These are phyloP conservation scores for Aureobasidium melanogenum DNA, from an alignment of 2,329 filamentous ascomycete species.

Conservation along the genomic window DNA sequence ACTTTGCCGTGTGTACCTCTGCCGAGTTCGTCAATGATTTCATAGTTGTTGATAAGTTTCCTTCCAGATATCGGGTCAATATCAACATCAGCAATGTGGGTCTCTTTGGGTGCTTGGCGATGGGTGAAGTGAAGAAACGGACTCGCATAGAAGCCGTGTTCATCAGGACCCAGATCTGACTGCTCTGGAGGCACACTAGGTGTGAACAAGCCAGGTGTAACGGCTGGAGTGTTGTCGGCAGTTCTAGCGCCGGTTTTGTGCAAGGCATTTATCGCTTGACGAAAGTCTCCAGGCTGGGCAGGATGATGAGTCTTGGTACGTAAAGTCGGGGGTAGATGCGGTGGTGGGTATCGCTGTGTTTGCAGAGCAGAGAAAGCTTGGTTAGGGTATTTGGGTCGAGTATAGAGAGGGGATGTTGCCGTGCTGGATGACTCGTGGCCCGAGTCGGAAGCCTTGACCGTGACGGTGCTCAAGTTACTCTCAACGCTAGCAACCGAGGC, in stretches of 20 bases:
- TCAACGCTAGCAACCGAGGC: conserved; percentile 34
- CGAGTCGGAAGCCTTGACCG: conserved; percentile 23
- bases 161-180: conserved; percentile 23
- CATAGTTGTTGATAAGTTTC: conserved; percentile 96
- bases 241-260: conserved; percentile 33
- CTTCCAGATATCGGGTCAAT: conserved; percentile 81
- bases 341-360: conserved; percentile 34
- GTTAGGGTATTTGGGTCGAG: conserved; percentile 36
- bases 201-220: conserved; percentile 41
- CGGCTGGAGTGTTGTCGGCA: conserved; percentile 37
- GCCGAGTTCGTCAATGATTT: conserved; percentile 92
- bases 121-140: conserved; percentile 43
- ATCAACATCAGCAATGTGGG: conserved; percentile 84
- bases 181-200: conserved; percentile 21
- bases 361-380: conserved; percentile 43
- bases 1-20: conserved; percentile 96
- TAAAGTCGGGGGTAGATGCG: conserved; percentile 28
- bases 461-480: conserved; percentile 30
- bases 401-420: conserved; percentile 19
- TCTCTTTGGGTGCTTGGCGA: conserved; percentile 47
- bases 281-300: conserved; percentile 28
- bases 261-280: conserved; percentile 33
- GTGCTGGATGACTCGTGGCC: conserved; percentile 10
- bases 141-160: conserved; percentile 37
- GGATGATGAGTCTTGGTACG: conserved; percentile 36